Percentiles rank a stretch among this genome's conserved stretches.
These are phyloP conservation scores for Ophiostoma novo-ulmi DNA, from an alignment of 2,329 filamentous ascomycete species.

Conservation along the genomic window DNA sequence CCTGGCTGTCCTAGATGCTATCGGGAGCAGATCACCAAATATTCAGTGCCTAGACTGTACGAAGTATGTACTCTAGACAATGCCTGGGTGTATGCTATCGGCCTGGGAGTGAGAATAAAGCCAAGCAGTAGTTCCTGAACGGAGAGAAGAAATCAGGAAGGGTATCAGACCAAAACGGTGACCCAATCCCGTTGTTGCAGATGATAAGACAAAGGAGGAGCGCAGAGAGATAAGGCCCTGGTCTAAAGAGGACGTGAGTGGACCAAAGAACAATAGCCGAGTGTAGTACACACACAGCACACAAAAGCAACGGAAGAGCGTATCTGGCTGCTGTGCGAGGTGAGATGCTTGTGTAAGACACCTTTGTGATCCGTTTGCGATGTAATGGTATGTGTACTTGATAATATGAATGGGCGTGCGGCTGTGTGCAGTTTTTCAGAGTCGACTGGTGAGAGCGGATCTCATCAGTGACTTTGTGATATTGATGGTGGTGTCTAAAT, in stretches of 20 bases:
- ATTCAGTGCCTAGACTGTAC: neutral
- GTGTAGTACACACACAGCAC: neutral
- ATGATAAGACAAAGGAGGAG: conserved; percentile 21
- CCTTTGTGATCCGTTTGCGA: conserved; percentile 9
- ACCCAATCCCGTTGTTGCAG: conserved; percentile 19
- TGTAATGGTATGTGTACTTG: conserved; percentile 12
- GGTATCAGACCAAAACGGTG: conserved; percentile 8
- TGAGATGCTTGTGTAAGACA: conserved; percentile 16
- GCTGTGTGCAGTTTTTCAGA: conserved; percentile 3
- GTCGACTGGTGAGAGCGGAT: neutral
- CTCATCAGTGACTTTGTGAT: neutral
- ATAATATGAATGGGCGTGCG: neutral
- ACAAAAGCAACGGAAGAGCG: conserved; percentile 1
- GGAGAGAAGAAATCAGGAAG: neutral
- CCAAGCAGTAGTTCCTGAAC: neutral
- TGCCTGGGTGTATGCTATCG: neutral
- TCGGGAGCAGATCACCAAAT: neutral
- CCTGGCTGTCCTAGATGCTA: neutral
- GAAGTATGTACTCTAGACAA: neutral
- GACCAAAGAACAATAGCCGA: conserved; percentile 14
- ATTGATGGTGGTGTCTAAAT: neutral
- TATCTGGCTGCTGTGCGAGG: conserved; percentile 16
- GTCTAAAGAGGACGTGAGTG: conserved; percentile 19
- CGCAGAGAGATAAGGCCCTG: conserved; percentile 23
- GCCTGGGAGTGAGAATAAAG: neutral